Evolutionary conservation across 1,284 basidiomycete genomes (phyloP).

Genomic region (Stygiomarasmius scandens): DNA sequence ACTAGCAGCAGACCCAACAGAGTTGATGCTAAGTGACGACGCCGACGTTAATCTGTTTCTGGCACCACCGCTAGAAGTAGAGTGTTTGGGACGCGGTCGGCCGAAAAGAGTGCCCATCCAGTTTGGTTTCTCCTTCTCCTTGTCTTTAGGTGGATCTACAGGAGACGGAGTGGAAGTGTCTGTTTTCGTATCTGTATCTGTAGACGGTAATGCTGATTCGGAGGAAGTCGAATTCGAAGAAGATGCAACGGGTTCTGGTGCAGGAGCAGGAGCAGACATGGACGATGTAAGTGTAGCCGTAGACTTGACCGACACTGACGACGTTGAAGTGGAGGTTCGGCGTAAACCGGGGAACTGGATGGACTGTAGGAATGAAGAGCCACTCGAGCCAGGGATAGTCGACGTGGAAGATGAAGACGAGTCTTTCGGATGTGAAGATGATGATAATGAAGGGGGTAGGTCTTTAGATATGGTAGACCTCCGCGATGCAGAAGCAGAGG

Average conservation of each 20-base stretch:
- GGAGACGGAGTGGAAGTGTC: too few relatives aligned
- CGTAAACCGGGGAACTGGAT: background rate
- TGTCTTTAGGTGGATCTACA: too few relatives aligned
- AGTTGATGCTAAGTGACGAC: background rate
- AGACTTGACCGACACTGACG: too few relatives aligned
- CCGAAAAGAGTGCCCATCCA: background rate
- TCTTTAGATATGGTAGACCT: background rate
- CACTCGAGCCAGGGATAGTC: background rate
- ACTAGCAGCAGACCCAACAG: too few relatives aligned
- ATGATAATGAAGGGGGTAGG: background rate
- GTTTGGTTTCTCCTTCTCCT: background rate
- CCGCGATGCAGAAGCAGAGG: background rate
- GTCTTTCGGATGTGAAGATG: background rate
- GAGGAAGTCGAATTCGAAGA: background rate
- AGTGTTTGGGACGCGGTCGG: background rate
- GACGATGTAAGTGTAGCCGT: background rate
- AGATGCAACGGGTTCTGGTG: background rate
- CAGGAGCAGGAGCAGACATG: background rate
- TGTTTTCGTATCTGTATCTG: too few relatives aligned
- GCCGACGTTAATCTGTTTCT: background rate
- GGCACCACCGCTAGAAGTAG: too few relatives aligned
- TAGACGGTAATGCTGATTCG: too few relatives aligned
- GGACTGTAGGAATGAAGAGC: background rate
- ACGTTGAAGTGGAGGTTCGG: background rate
- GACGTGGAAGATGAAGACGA: background rate